Percentiles rank a stretch among this genome's conserved stretches.
Evolutionary conservation across 108 stramenopile species (phyloP).

Genomic region (Cyclotella choctawhatcheeana): DNA sequence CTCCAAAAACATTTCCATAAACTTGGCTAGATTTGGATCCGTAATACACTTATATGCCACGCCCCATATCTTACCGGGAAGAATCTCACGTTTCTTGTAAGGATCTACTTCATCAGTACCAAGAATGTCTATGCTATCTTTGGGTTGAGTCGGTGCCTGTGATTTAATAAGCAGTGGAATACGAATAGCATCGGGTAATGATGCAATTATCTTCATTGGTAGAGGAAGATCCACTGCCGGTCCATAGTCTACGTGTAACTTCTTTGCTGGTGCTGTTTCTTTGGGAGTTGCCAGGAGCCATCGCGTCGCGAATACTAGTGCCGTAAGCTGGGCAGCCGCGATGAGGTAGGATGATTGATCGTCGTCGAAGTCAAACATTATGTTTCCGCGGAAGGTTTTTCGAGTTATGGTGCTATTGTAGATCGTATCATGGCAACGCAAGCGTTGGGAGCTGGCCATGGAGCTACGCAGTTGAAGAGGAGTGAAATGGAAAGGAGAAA

Average conservation of each 20-base stretch:
- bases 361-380: too few relatives aligned
- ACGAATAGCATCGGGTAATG: slow-evolving; percentile 30
- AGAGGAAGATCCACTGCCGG: neutral
- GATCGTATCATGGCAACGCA: too few relatives aligned
- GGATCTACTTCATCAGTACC: slow-evolving; percentile 16
- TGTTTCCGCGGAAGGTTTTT: too few relatives aligned
- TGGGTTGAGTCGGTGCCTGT: slow-evolving; percentile 19
- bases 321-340: neutral
- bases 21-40: slow-evolving; percentile 22
- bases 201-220: slow-evolving; percentile 24
- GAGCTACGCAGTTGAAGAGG: too few relatives aligned
- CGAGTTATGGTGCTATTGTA: too few relatives aligned
- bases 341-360: neutral
- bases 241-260: slow-evolving; percentile 22
- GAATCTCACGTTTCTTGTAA: slow-evolving; percentile 25
- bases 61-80: slow-evolving; percentile 37
- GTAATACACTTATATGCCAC: slow-evolving; percentile 20
- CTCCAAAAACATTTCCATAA: slow-evolving; percentile 16
- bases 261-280: slow-evolving; percentile 3
- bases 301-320: neutral
- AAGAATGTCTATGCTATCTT: slow-evolving; percentile 30
- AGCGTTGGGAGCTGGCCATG: too few relatives aligned
- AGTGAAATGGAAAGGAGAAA: too few relatives aligned
- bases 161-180: slow-evolving; percentile 11
- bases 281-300: slow-evolving; percentile 1